phyloP scores from a whole-genome alignment of 2,329 filamentous ascomycete species.

The Pezicula carpinea region DNA sequence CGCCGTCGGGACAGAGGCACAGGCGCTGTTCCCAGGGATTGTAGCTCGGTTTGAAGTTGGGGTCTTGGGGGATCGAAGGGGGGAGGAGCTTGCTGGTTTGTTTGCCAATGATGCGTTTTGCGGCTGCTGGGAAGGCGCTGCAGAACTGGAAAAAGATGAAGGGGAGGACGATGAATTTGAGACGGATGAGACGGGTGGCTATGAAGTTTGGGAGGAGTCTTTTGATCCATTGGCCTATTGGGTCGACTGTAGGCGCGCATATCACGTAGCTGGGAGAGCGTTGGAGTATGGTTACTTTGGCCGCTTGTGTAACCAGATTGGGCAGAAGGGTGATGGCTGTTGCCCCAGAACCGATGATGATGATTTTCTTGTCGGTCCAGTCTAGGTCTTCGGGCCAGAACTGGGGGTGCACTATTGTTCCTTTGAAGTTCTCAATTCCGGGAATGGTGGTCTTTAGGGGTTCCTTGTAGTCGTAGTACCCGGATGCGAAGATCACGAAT shows the following conservation, averaged over 20 bases:
- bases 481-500: conserved; percentile 56
- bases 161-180: conserved; percentile 41
- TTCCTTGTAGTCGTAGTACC: conserved; percentile 59
- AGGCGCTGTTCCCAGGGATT: conserved; percentile 68
- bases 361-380: conserved; percentile 49
- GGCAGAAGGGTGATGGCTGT: conserved; percentile 76
- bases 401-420: conserved; percentile 61
- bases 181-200: conserved; percentile 40
- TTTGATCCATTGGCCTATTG: neutral
- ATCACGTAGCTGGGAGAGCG: conserved; percentile 69
- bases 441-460: conserved; percentile 51
- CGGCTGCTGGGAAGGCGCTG: conserved; percentile 42
- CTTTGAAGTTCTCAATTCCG: conserved; percentile 53
- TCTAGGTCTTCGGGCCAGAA: conserved; percentile 68
- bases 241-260: conserved; percentile 28
- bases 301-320: conserved; percentile 57
- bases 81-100: conserved; percentile 46
- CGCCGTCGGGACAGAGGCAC: conserved; percentile 56
- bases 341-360: conserved; percentile 50
- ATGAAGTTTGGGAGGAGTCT: conserved; percentile 38
- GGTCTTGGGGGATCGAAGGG: conserved; percentile 43
- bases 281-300: conserved; percentile 73
- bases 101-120: conserved; percentile 39
- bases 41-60: conserved; percentile 60
- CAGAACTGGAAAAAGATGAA: conserved; percentile 42